Evolutionary conservation across 441 rosid species (phyloP).

Genomic region (Brassica balearica): DNA sequence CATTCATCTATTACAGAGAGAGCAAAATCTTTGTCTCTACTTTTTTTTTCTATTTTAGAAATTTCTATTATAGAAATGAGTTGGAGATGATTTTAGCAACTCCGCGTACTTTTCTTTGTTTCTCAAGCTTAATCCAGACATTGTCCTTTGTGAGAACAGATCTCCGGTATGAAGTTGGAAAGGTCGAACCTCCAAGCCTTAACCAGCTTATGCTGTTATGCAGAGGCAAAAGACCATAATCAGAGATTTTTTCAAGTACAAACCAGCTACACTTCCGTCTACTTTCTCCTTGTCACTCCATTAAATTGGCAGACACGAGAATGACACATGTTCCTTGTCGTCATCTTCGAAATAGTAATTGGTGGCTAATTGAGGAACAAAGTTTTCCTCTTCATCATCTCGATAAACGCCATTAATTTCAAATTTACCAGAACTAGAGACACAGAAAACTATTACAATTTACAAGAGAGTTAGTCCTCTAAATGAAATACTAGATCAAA

Average conservation of each 20-base stretch:
- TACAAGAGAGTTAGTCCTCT: not conserved
- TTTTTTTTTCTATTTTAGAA: too few relatives aligned
- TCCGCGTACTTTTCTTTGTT: conserved; percentile 72
- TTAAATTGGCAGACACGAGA: conserved; percentile 66
- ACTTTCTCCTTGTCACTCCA: conserved; percentile 53
- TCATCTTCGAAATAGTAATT: conserved; percentile 55
- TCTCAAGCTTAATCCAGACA: conserved; percentile 70
- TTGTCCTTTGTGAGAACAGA: conserved; percentile 69
- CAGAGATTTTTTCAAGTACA: conserved; percentile 66
- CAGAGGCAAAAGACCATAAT: conserved; percentile 61
- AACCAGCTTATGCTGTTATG: conserved; percentile 51
- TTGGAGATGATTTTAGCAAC: not conserved
- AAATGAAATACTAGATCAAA: not conserved
- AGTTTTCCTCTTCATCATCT: conserved; percentile 71
- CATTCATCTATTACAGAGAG: too few relatives aligned
- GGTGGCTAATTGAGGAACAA: conserved; percentile 53
- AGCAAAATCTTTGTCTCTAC: too few relatives aligned
- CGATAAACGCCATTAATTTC: conserved; percentile 36
- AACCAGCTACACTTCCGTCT: conserved; percentile 33
- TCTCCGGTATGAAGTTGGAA: conserved; percentile 57
- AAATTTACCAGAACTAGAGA: not conserved
- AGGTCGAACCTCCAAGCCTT: conserved; percentile 82
- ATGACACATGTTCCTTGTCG: conserved; percentile 56
- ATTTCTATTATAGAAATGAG: too few relatives aligned
- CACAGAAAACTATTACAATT: not conserved